Conservation (phyloP, 441 rosid genomes). For the Populus hybrid region DNA sequence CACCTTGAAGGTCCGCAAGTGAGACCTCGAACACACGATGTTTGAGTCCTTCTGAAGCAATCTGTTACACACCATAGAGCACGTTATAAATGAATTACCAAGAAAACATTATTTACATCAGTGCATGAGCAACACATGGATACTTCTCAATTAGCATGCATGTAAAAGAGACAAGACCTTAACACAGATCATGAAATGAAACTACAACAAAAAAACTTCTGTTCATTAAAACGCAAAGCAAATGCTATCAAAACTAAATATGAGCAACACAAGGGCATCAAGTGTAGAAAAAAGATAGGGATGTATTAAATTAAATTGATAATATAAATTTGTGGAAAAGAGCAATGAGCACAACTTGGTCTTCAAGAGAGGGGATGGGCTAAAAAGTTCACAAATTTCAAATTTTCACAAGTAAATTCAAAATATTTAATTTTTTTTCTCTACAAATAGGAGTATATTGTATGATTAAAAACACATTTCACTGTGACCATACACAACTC, state of each 20-base stretch:
- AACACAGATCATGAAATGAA: no score
- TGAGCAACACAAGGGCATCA: no score
- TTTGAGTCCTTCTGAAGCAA: constrained; percentile 93
- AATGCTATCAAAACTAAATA: no score
- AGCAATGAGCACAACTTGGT: no score
- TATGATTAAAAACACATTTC: neutral
- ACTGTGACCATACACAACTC: neutral
- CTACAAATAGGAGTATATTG: neutral
- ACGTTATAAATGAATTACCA: neutral
- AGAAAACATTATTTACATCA: neutral
- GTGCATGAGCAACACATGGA: neutral
- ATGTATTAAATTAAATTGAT: no score
- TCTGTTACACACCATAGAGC: constrained; percentile 32
- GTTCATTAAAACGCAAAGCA: no score
- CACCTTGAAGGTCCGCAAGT: constrained; percentile 75
- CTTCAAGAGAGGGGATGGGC: no score
- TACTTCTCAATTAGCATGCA: neutral
- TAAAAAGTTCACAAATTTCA: neutral
- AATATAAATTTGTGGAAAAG: no score
- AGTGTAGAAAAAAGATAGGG: no score
- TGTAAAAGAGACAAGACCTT: no score
- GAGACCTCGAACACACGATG: constrained; percentile 86
- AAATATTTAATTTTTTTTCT: neutral
- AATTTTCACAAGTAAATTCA: neutral
- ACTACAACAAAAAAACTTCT: no score